Base-by-base conservation (phyloP, 768 basidiomycete genomes). In the Naganishia friedmannii region DNA sequence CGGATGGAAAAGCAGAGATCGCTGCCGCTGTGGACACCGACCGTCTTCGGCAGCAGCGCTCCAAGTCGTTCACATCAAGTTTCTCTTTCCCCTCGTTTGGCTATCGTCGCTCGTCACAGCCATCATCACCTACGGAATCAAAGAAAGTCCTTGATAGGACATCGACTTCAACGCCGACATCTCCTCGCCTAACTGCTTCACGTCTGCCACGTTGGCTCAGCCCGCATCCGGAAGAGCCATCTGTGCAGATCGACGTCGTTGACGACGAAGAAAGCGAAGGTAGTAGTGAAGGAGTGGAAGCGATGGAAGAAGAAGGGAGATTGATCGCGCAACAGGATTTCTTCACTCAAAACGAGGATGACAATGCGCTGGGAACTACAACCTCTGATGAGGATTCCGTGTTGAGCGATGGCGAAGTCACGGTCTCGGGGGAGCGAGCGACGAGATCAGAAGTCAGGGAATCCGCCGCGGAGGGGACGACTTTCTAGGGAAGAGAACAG, bases 371-470 rank as follows among this genome's bases (percentile, higher is more conserved):
- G 12, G 60, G 60, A 8, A 63, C 60, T 2, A 63, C 60, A 8
- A 63, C 60, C 26, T 67, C 66, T 2, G 66, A 67, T n/a, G 66
- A 67, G 15, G 60, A 63, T 10, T 63, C 60, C 23, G 29, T 63
- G 21, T 28, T 63, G n/a, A 56, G 66, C 28, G 66, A 55, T 29
- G 66, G 54, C 6, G 66, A 56, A 34, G 66, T 56, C 0, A 39
- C 48, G 13, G 65, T 66, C 6, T 53, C 48, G 1, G 48, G 65
- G 17, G 65, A 66, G 31, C 65, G 48, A 21, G 65, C 51, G 29
- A 66, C 48, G 19, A 51, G 53, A 28, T 31, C 48, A 32, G 31
- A 66, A 28, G 53, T 66, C 15, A 37, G 65, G 17, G 65, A 66
- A 48, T 51, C 65, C 26, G 65, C 65, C 4, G 32, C 63, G 34